Base-by-base conservation (phyloP, 1,284 basidiomycete genomes). In the Sanguinoderma infundibulare region DNA sequence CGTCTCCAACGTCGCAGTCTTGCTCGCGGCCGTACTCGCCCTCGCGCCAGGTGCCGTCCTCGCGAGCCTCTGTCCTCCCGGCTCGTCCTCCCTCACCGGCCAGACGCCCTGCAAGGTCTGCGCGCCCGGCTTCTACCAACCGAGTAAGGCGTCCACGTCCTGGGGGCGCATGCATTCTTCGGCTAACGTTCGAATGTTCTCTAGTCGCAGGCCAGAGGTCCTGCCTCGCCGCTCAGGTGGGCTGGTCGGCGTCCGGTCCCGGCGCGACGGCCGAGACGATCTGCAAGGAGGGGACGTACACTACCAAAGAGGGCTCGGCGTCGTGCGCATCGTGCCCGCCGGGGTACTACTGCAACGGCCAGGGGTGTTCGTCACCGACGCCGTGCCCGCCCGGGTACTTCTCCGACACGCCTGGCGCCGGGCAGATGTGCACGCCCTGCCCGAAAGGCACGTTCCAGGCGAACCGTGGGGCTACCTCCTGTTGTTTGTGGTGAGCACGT, bases 361-460 rank as follows among this genome's bases (percentile, higher is more conserved):
- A 62, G 28, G 65, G 65, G 12, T 47, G 50, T 34, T 60, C 60
- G 6, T 7, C 15, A 14, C 62, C 62, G 28, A 49, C 50, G 9
- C 53, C 55, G 44, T 67, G 65, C 55, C 65, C 65, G 3, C 53
- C 50, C 7, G 65, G 65, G 0, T 63, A 60, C 54, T 67, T 62
- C 52, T 56, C 65, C 10, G 62, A 60, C n/a, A 56, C 54, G 3
- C 53, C 60, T 7, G 65, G 62, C 9, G 38, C 55, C 3, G 65
- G 62, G 20, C 65, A 62, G 56, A 63, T 62, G 50, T 72, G 70
- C 52, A 69, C 68, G 6, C 59, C 60, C 35, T 72, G 70, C 52
- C 68, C 69, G 2, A 51, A 36, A 26, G 69, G 70, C 12, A 65
- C 67, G 51, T 72, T 70, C 60, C 67, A 60, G 35, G 46, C 56